These are phyloP conservation scores for Vachellia collinsii DNA, from an alignment of 306 rosid species.

Conservation along the genomic window DNA sequence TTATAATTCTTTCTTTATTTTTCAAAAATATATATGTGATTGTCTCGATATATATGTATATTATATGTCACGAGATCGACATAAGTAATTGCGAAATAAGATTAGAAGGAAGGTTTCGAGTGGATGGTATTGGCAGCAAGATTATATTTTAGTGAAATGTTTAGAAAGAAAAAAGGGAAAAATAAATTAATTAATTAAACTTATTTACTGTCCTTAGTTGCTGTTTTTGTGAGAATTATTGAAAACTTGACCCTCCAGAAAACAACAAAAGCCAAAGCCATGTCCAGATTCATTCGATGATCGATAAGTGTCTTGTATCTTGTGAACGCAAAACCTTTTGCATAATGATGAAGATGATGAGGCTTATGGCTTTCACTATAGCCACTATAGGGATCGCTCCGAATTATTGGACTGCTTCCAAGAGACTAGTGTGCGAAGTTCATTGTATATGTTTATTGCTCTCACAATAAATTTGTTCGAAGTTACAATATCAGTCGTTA, in stretches of 20 bases:
- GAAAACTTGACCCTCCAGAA: background rate
- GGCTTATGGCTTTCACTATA: constrained; percentile 24
- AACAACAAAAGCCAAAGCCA: background rate
- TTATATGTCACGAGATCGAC: background rate
- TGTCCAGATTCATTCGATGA: constrained; percentile 15
- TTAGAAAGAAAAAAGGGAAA: background rate
- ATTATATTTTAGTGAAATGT: background rate
- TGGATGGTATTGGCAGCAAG: background rate
- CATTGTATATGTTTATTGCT: constrained; percentile 21
- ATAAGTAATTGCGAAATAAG: background rate
- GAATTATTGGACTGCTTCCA: constrained; percentile 15
- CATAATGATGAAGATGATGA: background rate
- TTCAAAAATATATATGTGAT: background rate
- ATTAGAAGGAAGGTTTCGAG: background rate
- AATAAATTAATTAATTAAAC: background rate
- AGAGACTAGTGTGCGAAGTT: background rate
- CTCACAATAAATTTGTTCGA: constrained; percentile 14
- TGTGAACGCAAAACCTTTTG: background rate
- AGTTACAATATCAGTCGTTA: constrained; percentile 24
- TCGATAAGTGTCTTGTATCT: background rate
- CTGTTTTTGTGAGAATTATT: background rate
- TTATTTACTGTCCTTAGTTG: background rate
- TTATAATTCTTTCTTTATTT: background rate
- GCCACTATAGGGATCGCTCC: constrained; percentile 15
- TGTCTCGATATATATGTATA: background rate